These are phyloP conservation scores for Neonothopanus nambi DNA, from an alignment of 1,284 basidiomycete species.

Conservation along the genomic window DNA sequence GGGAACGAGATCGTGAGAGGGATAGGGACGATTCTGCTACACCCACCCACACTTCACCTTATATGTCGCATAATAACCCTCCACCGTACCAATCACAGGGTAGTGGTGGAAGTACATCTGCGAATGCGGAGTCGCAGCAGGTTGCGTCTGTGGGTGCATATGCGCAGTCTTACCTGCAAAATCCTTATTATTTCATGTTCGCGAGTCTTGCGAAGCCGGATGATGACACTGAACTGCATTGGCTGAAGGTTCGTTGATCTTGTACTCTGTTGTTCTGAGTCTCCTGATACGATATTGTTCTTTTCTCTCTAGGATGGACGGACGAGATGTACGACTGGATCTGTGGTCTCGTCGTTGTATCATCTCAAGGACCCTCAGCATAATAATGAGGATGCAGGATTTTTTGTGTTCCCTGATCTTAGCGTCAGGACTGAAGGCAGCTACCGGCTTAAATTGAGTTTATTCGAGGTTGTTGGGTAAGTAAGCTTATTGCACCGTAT, in stretches of 20 bases:
- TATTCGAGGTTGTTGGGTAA: conserved; percentile 93
- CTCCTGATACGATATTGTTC: neutral
- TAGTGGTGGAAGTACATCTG: no score
- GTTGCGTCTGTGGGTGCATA: conserved; percentile 31
- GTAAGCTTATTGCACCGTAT: conserved; percentile 31
- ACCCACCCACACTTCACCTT: conserved; percentile 8
- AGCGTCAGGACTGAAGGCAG: conserved; percentile 89
- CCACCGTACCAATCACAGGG: no score
- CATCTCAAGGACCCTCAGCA: conserved; percentile 92
- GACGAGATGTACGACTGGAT: conserved; percentile 86
- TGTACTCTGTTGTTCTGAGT: neutral
- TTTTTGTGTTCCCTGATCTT: conserved; percentile 91
- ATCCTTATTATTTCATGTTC: conserved; percentile 95
- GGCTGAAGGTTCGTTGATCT: conserved; percentile 65
- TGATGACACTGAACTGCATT: conserved; percentile 89
- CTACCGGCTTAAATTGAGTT: conserved; percentile 82
- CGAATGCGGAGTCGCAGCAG: neutral
- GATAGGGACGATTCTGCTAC: conserved; percentile 12
- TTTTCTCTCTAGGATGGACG: conserved; percentile 67
- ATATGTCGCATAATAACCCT: neutral
- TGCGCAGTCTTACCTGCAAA: conserved; percentile 69
- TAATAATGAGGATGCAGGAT: conserved; percentile 66
- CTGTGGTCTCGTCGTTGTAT: conserved; percentile 90
- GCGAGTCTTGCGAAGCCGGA: conserved; percentile 86
- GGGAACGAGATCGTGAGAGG: neutral